Percentiles rank a stretch among this genome's conserved stretches.
Conservation (phyloP, 768 basidiomycete genomes). For the Mycena olivaceomarginata region DNA sequence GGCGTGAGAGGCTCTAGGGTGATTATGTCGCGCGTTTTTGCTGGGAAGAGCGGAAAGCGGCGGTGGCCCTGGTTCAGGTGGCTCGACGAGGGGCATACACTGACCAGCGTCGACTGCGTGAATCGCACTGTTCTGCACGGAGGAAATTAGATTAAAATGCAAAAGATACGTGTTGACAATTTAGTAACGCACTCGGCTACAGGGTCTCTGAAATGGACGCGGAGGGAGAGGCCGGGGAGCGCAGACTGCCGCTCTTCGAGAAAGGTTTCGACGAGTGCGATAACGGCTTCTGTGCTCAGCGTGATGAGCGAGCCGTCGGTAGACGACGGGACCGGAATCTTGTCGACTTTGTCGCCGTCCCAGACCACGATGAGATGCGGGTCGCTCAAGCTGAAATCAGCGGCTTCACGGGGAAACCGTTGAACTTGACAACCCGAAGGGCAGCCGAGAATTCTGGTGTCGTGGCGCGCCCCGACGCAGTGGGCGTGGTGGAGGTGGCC, state of each 20-base stretch:
- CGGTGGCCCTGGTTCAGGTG: conserved; percentile 44
- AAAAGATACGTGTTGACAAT: not conserved
- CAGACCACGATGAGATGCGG: conserved; percentile 49
- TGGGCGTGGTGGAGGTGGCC: conserved; percentile 54
- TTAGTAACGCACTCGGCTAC: conserved; percentile 45
- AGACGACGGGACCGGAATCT: conserved; percentile 43
- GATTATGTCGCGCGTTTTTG: not conserved
- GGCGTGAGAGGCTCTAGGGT: not conserved
- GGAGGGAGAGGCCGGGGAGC: conserved; percentile 42
- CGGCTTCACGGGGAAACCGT: conserved; percentile 45
- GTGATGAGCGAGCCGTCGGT: not conserved
- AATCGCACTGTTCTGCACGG: conserved; percentile 45
- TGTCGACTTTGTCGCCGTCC: conserved; percentile 52
- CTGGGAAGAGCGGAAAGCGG: conserved; percentile 46
- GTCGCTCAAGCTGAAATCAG: conserved; percentile 30
- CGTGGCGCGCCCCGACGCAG: conserved; percentile 45
- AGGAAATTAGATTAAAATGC: not conserved
- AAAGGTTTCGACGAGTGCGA: conserved; percentile 43
- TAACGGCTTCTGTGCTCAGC: conserved; percentile 37
- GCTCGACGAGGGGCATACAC: conserved; percentile 47
- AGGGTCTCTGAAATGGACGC: conserved; percentile 48
- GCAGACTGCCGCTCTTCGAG: conserved; percentile 33
- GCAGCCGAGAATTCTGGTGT: conserved; percentile 33
- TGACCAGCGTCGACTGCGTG: conserved; percentile 49
- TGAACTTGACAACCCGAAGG: conserved; percentile 50